Percentiles rank a stretch among this genome's conserved stretches.
These are phyloP conservation scores for Aureobasidium sp. DNA, from an alignment of 2,329 filamentous ascomycete genomes.

Conservation along the genomic window DNA sequence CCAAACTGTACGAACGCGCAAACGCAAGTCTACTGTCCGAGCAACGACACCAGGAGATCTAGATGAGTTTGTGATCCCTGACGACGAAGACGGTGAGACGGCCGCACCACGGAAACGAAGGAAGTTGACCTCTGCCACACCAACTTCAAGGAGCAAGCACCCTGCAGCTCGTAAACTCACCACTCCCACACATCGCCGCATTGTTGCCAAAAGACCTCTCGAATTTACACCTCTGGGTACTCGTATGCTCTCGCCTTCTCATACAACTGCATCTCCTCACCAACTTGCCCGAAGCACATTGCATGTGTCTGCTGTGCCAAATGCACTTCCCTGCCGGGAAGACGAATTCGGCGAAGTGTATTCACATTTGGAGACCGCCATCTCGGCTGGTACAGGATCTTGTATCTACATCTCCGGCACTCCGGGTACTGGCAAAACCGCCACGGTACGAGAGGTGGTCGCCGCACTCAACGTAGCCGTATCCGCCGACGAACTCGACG, in stretches of 20 bases:
- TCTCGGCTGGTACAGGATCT: constrained; percentile 83
- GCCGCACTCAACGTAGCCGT: constrained; percentile 83
- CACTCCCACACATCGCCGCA: constrained; percentile 59
- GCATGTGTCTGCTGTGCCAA: constrained; percentile 88
- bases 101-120: constrained; percentile 41
- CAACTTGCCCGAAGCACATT: constrained; percentile 80
- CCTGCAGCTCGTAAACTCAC: constrained; percentile 46
- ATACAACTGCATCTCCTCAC: constrained; percentile 76
- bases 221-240: constrained; percentile 96
- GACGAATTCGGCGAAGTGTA: constrained; percentile 88
- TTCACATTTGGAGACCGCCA: constrained; percentile 86
- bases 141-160: constrained; percentile 38
- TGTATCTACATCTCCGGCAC: constrained; percentile 99
- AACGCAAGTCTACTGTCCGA: constrained; percentile 31
- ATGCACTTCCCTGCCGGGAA: constrained; percentile 83
- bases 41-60: constrained; percentile 27
- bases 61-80: constrained; percentile 36
- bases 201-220: constrained; percentile 75
- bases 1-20: constrained; percentile 65
- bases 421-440: constrained; percentile 93
- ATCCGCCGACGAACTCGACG: constrained; percentile 81
- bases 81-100: constrained; percentile 34
- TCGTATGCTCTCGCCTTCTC: constrained; percentile 66
- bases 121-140: constrained; percentile 38
- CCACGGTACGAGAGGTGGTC: constrained; percentile 92